Base-by-base conservation (phyloP, 768 basidiomycete species). In the Boletus coccyginus region DNA sequence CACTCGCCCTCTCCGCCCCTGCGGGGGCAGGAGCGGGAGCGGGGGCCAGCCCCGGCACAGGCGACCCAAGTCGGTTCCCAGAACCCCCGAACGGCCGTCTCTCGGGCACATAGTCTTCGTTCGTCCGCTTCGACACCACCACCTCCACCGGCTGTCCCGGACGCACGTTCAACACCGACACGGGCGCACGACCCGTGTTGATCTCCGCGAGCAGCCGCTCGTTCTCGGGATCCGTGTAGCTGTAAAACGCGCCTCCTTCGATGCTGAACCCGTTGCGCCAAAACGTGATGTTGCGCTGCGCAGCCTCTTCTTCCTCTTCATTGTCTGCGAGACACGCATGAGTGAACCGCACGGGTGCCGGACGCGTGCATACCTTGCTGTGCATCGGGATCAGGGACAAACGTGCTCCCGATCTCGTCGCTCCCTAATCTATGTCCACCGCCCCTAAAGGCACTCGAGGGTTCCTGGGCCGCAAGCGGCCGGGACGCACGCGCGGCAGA, bases 261-360 rank as follows among this genome's bases (percentile, higher is more conserved):
- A 98, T 82, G 46, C 86, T 86, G 73, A 97, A 98, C 0, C 97
- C 97, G 57, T 98, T 82, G 40, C 86, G 81, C 96, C 96, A 98
- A 74, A 98, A 91, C 0, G 88, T 94, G 42, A 98, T 75, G 53
- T 82, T 80, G 10, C 96, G 85, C 46, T 86, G 81, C 0, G 78
- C 87, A 4, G 81, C 78, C 49, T 85, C 81, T 55, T 81, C 80
- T 56, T 81, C 80, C 56, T 79, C 77, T 7, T 72, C 71, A 3
- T 54, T 43, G 24, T 52, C 58, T 60, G n/a, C 27, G 11, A 13
- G 11, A 3, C 12, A 6, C n/a, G 8, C 10, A 31, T 36, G 55
- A 56, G 49, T 36, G 19, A 36, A 33, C 7, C 3, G 21, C 2
- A 32, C 38, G 27, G n/a, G n/a, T n/a, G n/a, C n/a, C n/a, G 39